Conservation (phyloP, 176 grass and related monocot genomes). For the Raddia guianensis region DNA sequence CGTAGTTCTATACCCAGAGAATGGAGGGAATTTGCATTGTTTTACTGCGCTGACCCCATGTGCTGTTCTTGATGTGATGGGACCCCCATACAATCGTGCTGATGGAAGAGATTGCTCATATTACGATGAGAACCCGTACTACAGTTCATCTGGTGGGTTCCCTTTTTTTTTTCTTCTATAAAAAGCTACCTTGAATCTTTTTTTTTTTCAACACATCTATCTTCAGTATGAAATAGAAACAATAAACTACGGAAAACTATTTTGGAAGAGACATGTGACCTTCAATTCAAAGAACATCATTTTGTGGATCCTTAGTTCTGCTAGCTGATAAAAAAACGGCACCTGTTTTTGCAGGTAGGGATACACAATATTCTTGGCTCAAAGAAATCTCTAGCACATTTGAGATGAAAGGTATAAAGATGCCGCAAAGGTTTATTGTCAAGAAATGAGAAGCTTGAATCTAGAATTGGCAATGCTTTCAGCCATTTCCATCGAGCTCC, state of each 20-base stretch:
- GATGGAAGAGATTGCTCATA: conserved; percentile 75
- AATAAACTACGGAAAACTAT: not conserved
- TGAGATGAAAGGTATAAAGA: conserved; percentile 43
- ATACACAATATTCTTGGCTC: conserved; percentile 63
- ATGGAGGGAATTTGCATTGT: conserved; percentile 85
- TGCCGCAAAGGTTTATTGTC: conserved; percentile 35
- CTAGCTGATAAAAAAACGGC: conserved; percentile 17
- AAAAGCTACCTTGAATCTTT: not conserved
- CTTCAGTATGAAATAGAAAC: not conserved
- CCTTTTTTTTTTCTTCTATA: not conserved
- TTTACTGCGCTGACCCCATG: conserved; percentile 82
- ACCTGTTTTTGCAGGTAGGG: conserved; percentile 48
- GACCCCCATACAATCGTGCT: conserved; percentile 58
- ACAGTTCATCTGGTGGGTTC: conserved; percentile 48
- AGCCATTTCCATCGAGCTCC: not conserved
- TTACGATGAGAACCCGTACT: conserved; percentile 48
- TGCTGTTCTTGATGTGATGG: conserved; percentile 83
- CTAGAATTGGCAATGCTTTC: not conserved
- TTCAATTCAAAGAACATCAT: not conserved
- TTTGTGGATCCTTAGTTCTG: not conserved
- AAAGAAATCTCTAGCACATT: conserved; percentile 51
- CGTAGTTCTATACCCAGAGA: conserved; percentile 72
- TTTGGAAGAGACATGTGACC: not conserved
- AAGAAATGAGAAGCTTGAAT: conserved; percentile 33
- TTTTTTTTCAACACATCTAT: not conserved